A percentile compares a stretch with the other conserved stretches of the same genome.
Evolutionary conservation across 768 basidiomycete species (phyloP).

Genomic region (Melanogaster broomeanus): DNA sequence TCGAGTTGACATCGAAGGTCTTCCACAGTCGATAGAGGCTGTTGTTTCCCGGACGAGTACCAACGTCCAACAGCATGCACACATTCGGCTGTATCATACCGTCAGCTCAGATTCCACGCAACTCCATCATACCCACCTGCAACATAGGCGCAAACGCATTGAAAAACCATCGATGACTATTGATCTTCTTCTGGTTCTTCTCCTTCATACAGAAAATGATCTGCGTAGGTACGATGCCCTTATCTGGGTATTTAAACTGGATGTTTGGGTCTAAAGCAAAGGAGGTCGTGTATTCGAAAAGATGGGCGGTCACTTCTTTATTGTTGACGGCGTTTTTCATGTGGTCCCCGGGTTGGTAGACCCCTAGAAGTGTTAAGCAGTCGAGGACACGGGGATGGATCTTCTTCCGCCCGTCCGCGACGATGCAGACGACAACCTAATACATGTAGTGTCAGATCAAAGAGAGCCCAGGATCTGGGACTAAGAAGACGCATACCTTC

Average conservation of each 20-base stretch:
- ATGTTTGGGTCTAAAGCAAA: constrained; percentile 79
- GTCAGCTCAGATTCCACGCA: background rate
- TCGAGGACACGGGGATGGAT: constrained; percentile 84
- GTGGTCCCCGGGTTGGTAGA: constrained; percentile 75
- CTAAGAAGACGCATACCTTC: constrained; percentile 51
- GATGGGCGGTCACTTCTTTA: constrained; percentile 68
- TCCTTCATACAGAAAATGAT: constrained; percentile 92
- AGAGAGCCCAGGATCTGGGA: background rate
- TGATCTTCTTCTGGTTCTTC: constrained; percentile 96
- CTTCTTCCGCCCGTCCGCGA: constrained; percentile 85
- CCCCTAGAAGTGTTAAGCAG: constrained; percentile 88
- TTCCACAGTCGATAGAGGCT: constrained; percentile 97
- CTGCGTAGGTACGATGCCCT: constrained; percentile 93
- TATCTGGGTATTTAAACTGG: constrained; percentile 87
- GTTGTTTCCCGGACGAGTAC: constrained; percentile 85
- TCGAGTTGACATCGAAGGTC: constrained; percentile 88
- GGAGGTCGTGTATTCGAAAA: constrained; percentile 88
- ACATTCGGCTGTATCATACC: constrained; percentile 73
- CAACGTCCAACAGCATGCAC: constrained; percentile 91
- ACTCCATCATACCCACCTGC: constrained; percentile 50
- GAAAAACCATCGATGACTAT: constrained; percentile 97
- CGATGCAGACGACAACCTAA: constrained; percentile 89
- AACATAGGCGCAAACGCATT: constrained; percentile 87
- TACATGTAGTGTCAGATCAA: background rate
- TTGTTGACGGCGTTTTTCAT: constrained; percentile 69